Conservation (phyloP, 371 early-diverging fungal species). For the Mucor mucedo region DNA sequence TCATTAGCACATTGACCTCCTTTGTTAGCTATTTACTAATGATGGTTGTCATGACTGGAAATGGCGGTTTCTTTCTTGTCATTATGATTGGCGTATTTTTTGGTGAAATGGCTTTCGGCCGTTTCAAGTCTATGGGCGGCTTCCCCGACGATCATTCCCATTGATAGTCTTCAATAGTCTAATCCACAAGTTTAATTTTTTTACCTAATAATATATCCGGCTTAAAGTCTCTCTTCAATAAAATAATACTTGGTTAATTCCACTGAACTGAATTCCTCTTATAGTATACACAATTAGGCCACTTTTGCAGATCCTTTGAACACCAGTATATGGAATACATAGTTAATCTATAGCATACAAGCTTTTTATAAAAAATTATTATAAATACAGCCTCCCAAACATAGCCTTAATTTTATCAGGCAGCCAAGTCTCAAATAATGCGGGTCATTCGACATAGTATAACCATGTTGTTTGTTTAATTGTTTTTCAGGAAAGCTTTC, state of each 20-base stretch:
- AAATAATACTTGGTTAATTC: neutral
- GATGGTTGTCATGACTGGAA: conserved; percentile 85
- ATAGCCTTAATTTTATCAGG: too few relatives aligned
- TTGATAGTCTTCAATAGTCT: conserved; percentile 13
- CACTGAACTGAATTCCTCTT: neutral
- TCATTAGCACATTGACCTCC: conserved; percentile 50
- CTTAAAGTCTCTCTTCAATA: neutral
- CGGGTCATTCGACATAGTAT: too few relatives aligned
- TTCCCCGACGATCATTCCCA: conserved; percentile 36
- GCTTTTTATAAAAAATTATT: too few relatives aligned
- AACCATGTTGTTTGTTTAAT: too few relatives aligned
- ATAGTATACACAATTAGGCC: too few relatives aligned
- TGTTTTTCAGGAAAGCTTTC: too few relatives aligned
- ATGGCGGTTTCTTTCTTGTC: conserved; percentile 71
- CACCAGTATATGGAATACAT: too few relatives aligned
- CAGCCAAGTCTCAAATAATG: too few relatives aligned
- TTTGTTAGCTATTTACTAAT: conserved; percentile 73
- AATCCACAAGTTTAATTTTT: neutral
- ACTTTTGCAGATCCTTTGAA: too few relatives aligned
- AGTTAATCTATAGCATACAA: too few relatives aligned
- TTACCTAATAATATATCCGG: neutral
- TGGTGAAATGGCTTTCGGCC: conserved; percentile 70
- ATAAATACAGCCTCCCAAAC: too few relatives aligned
- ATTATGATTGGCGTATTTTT: conserved; percentile 70
- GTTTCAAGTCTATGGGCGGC: conserved; percentile 45